Percentiles rank a stretch among this genome's conserved stretches.
phyloP scores from a whole-genome alignment of 768 basidiomycete species.

The Mycena rosella region DNA sequence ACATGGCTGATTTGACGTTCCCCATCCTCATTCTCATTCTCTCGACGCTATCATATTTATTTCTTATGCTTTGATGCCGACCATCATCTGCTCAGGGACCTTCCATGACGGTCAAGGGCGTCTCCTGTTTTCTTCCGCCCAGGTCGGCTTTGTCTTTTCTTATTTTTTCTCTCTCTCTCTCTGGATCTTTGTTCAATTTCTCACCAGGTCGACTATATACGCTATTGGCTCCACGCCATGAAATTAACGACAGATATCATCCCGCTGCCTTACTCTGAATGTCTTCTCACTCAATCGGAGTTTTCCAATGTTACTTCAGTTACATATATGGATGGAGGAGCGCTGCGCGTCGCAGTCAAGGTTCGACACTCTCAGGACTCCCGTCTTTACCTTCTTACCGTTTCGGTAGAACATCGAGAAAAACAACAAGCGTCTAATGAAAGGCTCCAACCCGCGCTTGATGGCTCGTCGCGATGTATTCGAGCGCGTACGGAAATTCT shows the following conservation, averaged over 20 bases:
- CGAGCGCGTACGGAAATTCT: conserved; percentile 75
- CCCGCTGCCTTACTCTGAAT: conserved; percentile 84
- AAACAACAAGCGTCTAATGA: conserved; percentile 83
- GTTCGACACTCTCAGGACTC: conserved; percentile 47
- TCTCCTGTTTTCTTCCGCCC: conserved; percentile 85
- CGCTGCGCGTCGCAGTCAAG: conserved; percentile 72
- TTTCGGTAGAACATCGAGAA: conserved; percentile 75
- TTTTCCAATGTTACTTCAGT: conserved; percentile 71
- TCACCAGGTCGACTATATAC: conserved; percentile 72
- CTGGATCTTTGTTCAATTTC: too few species aligned
- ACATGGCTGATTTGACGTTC: too few species aligned
- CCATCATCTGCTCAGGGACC: conserved; percentile 63
- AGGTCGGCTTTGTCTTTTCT: conserved; percentile 77
- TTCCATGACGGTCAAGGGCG: conserved; percentile 80
- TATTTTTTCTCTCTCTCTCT: too few species aligned
- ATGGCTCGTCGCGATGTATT: conserved; percentile 71
- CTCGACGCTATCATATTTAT: too few species aligned
- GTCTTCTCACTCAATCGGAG: conserved; percentile 71
- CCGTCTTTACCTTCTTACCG: not conserved
- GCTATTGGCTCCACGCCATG: conserved; percentile 87
- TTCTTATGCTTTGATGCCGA: not conserved
- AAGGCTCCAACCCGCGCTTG: conserved; percentile 69
- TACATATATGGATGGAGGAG: conserved; percentile 64
- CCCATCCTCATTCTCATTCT: too few species aligned
- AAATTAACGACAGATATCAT: conserved; percentile 72